Evolutionary conservation across 2,329 filamentous ascomycete genomes (phyloP).

Genomic region (Incumbomyces delicatus): DNA sequence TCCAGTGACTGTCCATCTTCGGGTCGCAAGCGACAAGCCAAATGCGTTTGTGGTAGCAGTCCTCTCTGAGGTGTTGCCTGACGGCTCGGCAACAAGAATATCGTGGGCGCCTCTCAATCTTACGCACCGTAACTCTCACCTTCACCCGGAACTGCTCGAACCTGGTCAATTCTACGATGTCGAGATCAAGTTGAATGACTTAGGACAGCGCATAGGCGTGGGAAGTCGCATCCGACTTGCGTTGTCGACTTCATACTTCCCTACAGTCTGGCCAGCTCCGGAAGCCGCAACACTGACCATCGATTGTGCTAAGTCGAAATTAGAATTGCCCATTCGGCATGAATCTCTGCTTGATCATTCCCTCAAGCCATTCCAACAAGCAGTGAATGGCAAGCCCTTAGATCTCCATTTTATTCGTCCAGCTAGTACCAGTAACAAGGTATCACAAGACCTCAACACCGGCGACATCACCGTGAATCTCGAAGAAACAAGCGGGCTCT

Average conservation of each 20-base stretch:
- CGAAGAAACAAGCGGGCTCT: slow-evolving; percentile 1
- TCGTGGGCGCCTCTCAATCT: slow-evolving; percentile 9
- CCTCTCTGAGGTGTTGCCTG: slow-evolving; percentile 9
- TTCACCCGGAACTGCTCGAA: slow-evolving; percentile 1
- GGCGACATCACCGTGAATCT: slow-evolving; percentile 1
- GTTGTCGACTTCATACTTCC: slow-evolving; percentile 9
- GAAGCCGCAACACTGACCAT: slow-evolving; percentile 8
- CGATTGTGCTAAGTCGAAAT: slow-evolving; percentile 5
- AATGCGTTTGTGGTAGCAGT: slow-evolving; percentile 8
- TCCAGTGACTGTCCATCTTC: slow-evolving; percentile 1
- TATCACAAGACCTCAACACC: too few species aligned
- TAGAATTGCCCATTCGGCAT: slow-evolving; percentile 5
- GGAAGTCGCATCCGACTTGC: slow-evolving; percentile 9
- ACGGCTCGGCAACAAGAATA: slow-evolving; percentile 8
- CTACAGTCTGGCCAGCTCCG: slow-evolving; percentile 10
- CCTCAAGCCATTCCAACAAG: slow-evolving; percentile 3
- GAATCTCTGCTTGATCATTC: neutral
- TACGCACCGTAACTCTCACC: slow-evolving; percentile 8
- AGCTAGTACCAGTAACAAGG: too few species aligned
- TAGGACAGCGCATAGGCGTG: slow-evolving; percentile 7
- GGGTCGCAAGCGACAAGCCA: slow-evolving; percentile 9
- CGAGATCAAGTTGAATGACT: slow-evolving; percentile 6
- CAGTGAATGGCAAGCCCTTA: slow-evolving; percentile 2
- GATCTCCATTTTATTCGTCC: slow-evolving; percentile 1
- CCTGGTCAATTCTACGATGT: slow-evolving; percentile 8